Conservation (phyloP, 352 stramenopile genomes). For the Globisporangium emineosum region DNA sequence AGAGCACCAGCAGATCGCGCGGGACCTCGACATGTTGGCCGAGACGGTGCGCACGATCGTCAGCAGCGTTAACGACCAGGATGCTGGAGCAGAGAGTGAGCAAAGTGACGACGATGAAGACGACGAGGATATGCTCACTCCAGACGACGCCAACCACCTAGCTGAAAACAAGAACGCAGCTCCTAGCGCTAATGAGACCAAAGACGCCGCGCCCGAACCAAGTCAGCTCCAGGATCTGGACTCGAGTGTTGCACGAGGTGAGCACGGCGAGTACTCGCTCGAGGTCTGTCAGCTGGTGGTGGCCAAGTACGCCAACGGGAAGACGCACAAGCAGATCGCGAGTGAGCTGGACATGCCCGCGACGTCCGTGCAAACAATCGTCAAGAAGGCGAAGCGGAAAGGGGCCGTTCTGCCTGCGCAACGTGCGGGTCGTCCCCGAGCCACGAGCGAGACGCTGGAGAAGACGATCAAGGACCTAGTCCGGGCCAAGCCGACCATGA, state of each 20-base stretch:
- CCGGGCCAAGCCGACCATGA: slow-evolving; percentile 16
- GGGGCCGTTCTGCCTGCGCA: slow-evolving; percentile 22
- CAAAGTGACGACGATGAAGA: background rate
- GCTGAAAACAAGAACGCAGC: background rate
- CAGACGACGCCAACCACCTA: background rate
- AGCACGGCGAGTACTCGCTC: slow-evolving; percentile 20
- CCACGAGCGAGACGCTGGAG: slow-evolving; percentile 30
- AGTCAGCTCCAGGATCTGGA: background rate
- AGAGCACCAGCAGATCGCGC: slow-evolving; percentile 19
- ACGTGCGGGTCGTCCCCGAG: slow-evolving; percentile 27
- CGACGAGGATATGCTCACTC: background rate
- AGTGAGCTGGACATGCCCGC: slow-evolving; percentile 27
- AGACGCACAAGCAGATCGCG: slow-evolving; percentile 28
- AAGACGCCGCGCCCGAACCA: background rate
- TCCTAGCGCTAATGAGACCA: background rate
- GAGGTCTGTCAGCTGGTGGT: slow-evolving; percentile 25
- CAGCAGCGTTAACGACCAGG: slow-evolving; percentile 19
- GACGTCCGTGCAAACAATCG: slow-evolving; percentile 32
- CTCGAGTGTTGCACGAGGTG: background rate
- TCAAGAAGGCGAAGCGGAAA: slow-evolving; percentile 33
- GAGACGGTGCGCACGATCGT: slow-evolving; percentile 59
- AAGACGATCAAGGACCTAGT: slow-evolving; percentile 27
- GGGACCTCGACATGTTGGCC: slow-evolving; percentile 55
- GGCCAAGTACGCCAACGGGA: slow-evolving; percentile 16
- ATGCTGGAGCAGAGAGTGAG: background rate